These are phyloP conservation scores for Fusarium chuoi DNA, from an alignment of 2,329 filamentous ascomycete genomes.

Conservation along the genomic window DNA sequence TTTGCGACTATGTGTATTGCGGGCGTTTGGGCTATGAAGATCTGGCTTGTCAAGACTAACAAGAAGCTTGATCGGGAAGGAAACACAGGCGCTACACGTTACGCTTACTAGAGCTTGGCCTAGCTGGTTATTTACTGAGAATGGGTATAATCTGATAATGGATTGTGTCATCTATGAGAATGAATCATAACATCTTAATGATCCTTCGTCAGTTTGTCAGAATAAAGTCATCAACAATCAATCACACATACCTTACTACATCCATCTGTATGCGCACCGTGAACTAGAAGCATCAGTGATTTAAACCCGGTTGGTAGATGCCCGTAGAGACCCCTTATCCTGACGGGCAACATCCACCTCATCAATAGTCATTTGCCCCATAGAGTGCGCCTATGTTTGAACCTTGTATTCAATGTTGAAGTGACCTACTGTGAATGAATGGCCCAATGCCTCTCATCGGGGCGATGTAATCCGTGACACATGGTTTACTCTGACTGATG, in stretches of 20 bases:
- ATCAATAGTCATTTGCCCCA: no score
- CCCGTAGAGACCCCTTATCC: neutral
- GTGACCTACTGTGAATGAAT: no score
- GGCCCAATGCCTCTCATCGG: neutral
- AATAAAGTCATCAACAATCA: neutral
- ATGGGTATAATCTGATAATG: neutral
- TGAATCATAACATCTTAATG: no score
- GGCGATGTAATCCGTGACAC: neutral
- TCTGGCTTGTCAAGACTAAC: conserved; percentile 42
- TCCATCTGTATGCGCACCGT: neutral
- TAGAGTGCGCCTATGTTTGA: no score
- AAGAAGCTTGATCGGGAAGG: conserved; percentile 38
- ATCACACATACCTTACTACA: neutral
- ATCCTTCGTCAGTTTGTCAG: neutral
- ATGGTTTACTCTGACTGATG: neutral
- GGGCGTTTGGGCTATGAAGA: conserved; percentile 38
- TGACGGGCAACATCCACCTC: neutral
- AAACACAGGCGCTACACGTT: conserved; percentile 15
- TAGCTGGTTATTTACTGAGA: rapidly evolving
- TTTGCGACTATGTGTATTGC: conserved; percentile 44
- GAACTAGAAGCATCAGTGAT: neutral
- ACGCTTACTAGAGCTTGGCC: conserved; percentile 27
- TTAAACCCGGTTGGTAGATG: no score
- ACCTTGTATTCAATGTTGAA: neutral
- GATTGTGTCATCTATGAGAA: neutral